Conservation (phyloP, 805 yeast species). For the Suhomyces sp. region DNA sequence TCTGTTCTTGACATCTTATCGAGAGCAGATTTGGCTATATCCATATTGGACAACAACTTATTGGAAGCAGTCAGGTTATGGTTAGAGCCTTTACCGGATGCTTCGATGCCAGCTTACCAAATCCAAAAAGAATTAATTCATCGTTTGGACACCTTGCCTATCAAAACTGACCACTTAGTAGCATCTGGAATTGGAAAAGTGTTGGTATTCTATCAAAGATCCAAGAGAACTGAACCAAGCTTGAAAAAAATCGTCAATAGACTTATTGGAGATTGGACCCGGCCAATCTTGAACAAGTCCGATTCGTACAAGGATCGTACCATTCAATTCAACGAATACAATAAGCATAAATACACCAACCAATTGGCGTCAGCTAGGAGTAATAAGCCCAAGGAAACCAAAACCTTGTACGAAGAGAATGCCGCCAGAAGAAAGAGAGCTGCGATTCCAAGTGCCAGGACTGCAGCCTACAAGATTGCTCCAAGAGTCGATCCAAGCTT, state of each 20-base stretch:
- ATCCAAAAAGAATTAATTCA: slow-evolving; percentile 84
- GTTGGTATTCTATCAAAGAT: slow-evolving; percentile 86
- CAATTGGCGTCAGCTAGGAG: slow-evolving; percentile 34
- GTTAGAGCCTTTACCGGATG: slow-evolving; percentile 98
- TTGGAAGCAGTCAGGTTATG: slow-evolving; percentile 92
- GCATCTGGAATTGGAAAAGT: slow-evolving; percentile 95
- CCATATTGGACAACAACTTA: slow-evolving; percentile 89
- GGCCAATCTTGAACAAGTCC: slow-evolving; percentile 94
- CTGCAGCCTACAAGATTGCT: slow-evolving; percentile 86
- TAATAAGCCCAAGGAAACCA: slow-evolving; percentile 38
- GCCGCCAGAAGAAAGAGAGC: slow-evolving; percentile 93
- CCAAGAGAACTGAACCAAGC: slow-evolving; percentile 82
- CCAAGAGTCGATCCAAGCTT: slow-evolving; percentile 66
- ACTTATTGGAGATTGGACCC: slow-evolving; percentile 94
- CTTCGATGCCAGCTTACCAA: slow-evolving; percentile 95
- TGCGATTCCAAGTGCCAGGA: slow-evolving; percentile 89
- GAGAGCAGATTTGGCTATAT: slow-evolving; percentile 83
- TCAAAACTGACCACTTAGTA: slow-evolving; percentile 90
- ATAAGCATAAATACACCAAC: slow-evolving; percentile 51
- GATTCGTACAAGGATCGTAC: slow-evolving; percentile 90
- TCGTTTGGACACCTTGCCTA: slow-evolving; percentile 75
- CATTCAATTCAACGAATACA: slow-evolving; percentile 67
- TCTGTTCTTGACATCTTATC: slow-evolving; percentile 74
- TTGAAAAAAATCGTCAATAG: slow-evolving; percentile 87
- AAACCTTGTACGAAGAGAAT: slow-evolving; percentile 77